Conservation (phyloP, 140 eudicot species). For the Ambrosia hybrid region DNA sequence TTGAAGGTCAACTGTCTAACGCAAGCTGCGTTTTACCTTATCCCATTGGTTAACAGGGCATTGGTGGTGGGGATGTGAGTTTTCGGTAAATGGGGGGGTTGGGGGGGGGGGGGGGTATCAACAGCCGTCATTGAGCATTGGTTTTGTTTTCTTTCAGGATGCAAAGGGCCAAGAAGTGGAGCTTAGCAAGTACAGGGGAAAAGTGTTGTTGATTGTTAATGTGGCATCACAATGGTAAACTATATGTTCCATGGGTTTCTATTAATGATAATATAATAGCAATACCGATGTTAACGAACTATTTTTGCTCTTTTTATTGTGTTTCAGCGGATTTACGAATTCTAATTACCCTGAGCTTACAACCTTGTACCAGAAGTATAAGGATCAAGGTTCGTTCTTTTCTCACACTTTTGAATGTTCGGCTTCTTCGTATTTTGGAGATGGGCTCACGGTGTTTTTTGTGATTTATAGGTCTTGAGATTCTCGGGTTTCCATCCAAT, state of each 20-base stretch:
- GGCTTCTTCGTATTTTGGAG: background rate
- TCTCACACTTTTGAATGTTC: background rate
- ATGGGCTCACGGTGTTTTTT: background rate
- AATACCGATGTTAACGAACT: background rate
- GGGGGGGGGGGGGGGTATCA: background rate
- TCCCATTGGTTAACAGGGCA: too few species aligned
- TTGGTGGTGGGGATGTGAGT: too few species aligned
- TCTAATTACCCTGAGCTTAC: slow-evolving; percentile 72
- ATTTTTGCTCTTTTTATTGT: background rate
- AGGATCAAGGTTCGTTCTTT: slow-evolving; percentile 55
- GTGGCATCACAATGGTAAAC: slow-evolving; percentile 92
- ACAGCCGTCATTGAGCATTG: background rate
- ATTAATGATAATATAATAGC: background rate
- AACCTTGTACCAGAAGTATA: slow-evolving; percentile 62
- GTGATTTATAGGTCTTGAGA: slow-evolving; percentile 61
- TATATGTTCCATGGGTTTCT: background rate
- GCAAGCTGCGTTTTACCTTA: too few species aligned
- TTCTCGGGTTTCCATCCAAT: slow-evolving; percentile 89
- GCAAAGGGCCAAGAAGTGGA: slow-evolving; percentile 84
- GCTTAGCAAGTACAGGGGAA: slow-evolving; percentile 83
- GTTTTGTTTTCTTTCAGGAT: slow-evolving; percentile 49
- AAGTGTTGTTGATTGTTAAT: slow-evolving; percentile 80
- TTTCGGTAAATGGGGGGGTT: too few species aligned
- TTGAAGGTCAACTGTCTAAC: too few species aligned
- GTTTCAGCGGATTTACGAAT: slow-evolving; percentile 64